Conservation (phyloP, 805 yeast species). For the Pichia nakasei region DNA sequence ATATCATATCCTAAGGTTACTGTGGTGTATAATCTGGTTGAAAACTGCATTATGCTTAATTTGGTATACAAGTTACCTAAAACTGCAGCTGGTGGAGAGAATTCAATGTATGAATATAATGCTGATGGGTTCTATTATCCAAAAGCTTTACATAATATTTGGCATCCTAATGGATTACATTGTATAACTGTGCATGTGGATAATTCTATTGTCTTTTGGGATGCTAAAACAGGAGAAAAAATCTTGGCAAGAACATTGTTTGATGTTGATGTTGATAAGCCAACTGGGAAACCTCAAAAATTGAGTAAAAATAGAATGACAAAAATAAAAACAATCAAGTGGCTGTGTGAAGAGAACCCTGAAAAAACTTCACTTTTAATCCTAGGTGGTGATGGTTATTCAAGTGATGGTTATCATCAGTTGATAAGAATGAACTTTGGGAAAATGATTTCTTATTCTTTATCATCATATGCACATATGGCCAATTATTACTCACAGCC, state of each 20-base stretch:
- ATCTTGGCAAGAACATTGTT: conserved; percentile 66
- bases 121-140: conserved; percentile 23
- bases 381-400: conserved; percentile 54
- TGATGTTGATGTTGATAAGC: conserved; percentile 56
- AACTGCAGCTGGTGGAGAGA: conserved; percentile 67
- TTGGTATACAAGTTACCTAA: conserved; percentile 57
- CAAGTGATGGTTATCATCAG: conserved; percentile 33
- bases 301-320: conserved; percentile 24
- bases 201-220: conserved; percentile 89
- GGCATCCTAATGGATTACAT: conserved; percentile 92
- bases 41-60: conserved; percentile 45
- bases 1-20: conserved; percentile 66
- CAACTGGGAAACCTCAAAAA: conserved; percentile 24
- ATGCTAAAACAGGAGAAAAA: conserved; percentile 64
- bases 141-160: conserved; percentile 42
- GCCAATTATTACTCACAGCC: conserved; percentile 63
- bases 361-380: conserved; percentile 69
- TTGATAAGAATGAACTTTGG: conserved; percentile 67
- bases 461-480: conserved; percentile 81
- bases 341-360: conserved; percentile 78
- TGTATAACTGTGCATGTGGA: conserved; percentile 71
- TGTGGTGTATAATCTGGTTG: conserved; percentile 57
- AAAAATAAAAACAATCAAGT: conserved; percentile 45
- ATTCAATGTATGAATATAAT: conserved; percentile 23
- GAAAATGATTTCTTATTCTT: conserved; percentile 62